These are phyloP conservation scores for Zea luxurians DNA, from an alignment of 176 grass and related monocot species.

Conservation along the genomic window DNA sequence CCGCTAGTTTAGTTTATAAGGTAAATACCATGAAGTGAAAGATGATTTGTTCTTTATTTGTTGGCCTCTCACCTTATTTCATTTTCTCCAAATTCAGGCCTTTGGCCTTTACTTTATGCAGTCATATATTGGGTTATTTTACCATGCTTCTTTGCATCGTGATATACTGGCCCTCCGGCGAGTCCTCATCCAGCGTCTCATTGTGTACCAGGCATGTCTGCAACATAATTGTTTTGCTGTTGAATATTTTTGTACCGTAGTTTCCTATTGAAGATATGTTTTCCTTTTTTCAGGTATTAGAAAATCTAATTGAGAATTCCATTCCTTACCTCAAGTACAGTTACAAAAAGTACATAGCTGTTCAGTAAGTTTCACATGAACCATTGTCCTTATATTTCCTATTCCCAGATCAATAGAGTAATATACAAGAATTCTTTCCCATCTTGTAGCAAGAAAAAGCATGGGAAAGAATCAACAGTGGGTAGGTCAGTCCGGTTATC, in stretches of 20 bases:
- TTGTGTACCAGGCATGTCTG: conserved; percentile 81
- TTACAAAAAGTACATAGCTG: conserved; percentile 92
- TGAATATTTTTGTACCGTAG: neutral
- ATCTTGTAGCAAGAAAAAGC: conserved; percentile 84
- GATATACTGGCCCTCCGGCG: conserved; percentile 74
- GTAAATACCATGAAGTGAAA: conserved; percentile 49
- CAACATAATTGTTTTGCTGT: conserved; percentile 3
- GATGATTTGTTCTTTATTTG: conserved; percentile 2
- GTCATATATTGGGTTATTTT: conserved; percentile 98
- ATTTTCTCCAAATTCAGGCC: conserved; percentile 47
- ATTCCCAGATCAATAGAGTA: neutral
- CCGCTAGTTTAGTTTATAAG: conserved; percentile 99
- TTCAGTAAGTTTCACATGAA: conserved; percentile 70
- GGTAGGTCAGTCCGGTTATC: conserved; percentile 63
- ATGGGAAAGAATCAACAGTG: conserved; percentile 67
- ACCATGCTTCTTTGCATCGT: conserved; percentile 76
- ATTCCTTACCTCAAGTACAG: conserved; percentile 93
- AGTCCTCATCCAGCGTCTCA: conserved; percentile 88
- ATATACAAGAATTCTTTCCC: conserved; percentile 23
- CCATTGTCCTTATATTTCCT: conserved; percentile 34
- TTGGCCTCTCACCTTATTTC: conserved; percentile 20
- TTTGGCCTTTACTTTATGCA: conserved; percentile 99
- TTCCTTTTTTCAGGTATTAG: conserved; percentile 65
- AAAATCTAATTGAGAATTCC: conserved; percentile 96
- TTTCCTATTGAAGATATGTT: conserved; percentile 32